Percentiles rank a stretch among this genome's conserved stretches.
Conservation (phyloP, 805 yeast species). For the Cyberlindnera xishuangbannaensis region DNA sequence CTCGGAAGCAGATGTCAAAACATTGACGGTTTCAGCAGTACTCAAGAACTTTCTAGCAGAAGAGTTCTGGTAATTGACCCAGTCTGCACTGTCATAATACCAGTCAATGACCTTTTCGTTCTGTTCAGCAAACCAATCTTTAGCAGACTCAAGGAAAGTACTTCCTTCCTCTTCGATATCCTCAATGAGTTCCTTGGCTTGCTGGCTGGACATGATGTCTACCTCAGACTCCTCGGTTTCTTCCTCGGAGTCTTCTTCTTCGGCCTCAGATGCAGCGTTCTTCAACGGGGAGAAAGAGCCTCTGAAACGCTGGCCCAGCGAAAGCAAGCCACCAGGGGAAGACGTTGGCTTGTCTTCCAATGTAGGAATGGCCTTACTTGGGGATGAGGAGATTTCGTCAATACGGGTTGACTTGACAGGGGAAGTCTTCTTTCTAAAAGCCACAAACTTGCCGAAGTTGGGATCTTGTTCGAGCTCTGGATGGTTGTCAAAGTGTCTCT, state of each 20-base stretch:
- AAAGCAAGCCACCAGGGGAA: conserved; percentile 19
- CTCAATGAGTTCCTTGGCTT: conserved; percentile 7
- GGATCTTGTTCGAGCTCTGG: conserved; percentile 26
- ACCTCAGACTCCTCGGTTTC: conserved; percentile 13
- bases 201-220: conserved; percentile 2
- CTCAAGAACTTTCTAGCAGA: conserved; percentile 22
- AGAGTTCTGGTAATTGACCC: conserved; percentile 9
- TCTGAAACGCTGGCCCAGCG: conserved; percentile 18
- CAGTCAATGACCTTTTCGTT: conserved; percentile 19
- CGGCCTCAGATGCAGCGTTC: conserved; percentile 11
- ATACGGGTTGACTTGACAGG: conserved; percentile 21
- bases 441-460: conserved; percentile 21
- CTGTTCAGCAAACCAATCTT: conserved; percentile 21
- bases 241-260: conserved; percentile 8
- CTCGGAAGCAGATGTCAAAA: conserved; percentile 17
- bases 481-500: conserved; percentile 24
- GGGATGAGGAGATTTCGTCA: conserved; percentile 9
- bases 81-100: conserved; percentile 13
- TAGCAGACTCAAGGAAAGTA: conserved; percentile 11
- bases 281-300: conserved; percentile 21
- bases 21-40: conserved; percentile 24
- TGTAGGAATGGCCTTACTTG: conserved; percentile 10
- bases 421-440: conserved; percentile 24
- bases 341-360: conserved; percentile 12
- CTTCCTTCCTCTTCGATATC: conserved; percentile 19